A percentile compares a stretch with the other conserved stretches of the same genome.
Evolutionary conservation across 2,329 filamentous ascomycete species (phyloP).

Genomic region (Sclerotiophoma versabilis): DNA sequence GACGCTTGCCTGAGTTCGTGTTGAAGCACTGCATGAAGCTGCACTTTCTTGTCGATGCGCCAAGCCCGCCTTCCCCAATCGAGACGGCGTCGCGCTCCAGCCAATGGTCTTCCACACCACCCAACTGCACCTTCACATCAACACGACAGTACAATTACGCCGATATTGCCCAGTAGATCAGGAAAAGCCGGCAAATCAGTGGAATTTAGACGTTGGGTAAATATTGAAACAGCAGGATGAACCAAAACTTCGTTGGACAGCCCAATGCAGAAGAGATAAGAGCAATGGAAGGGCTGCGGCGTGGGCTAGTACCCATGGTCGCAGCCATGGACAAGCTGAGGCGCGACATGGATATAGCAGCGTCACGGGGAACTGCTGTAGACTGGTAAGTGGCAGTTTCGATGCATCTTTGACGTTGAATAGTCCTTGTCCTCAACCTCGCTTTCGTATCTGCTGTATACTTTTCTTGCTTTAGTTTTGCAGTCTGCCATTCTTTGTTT

Average conservation of each 20-base stretch:
- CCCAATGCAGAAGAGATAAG: constrained; percentile 33
- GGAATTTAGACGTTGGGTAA: not conserved
- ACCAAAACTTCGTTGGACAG: constrained; percentile 35
- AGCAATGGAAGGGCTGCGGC: constrained; percentile 32
- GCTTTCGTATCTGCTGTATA: not conserved
- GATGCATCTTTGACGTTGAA: not conserved
- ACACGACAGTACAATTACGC: not conserved
- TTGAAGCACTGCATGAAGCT: not conserved
- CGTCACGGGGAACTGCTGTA: constrained; percentile 24
- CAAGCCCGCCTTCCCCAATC: constrained; percentile 6
- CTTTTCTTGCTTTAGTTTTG: not conserved
- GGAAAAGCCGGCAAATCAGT: not conserved
- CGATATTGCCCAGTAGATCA: not conserved
- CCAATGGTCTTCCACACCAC: constrained; percentile 6
- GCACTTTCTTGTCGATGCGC: constrained; percentile 2
- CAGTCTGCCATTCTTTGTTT: too few relatives aligned
- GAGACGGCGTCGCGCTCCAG: constrained; percentile 5
- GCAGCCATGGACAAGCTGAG: constrained; percentile 32
- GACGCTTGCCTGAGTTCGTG: too few relatives aligned
- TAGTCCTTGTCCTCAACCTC: not conserved
- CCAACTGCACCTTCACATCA: constrained; percentile 1
- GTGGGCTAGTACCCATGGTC: constrained; percentile 36
- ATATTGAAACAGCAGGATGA: constrained; percentile 24
- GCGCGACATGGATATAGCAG: constrained; percentile 29
- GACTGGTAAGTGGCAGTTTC: constrained; percentile 27